Conservation (phyloP, 345 rosid genomes). For the Abelmoschus esculentus region DNA sequence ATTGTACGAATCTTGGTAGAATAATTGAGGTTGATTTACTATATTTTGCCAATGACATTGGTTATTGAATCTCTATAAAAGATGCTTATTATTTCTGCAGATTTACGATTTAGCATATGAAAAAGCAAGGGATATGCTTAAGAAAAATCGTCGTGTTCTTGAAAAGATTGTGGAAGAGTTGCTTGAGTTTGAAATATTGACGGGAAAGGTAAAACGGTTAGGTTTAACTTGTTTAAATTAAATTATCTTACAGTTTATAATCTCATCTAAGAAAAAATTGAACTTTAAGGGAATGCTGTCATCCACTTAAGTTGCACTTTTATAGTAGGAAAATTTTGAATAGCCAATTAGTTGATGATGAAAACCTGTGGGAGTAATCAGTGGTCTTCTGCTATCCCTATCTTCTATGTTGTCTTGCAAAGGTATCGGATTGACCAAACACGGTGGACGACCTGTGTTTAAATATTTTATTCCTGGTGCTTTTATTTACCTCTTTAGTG, state of each 20-base stretch:
- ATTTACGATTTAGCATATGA: constrained; percentile 69
- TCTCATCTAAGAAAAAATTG: no score
- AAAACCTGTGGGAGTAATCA: no score
- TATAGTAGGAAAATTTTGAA: no score
- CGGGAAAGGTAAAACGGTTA: constrained; percentile 57
- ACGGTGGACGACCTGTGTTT: neutral
- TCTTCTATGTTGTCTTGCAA: neutral
- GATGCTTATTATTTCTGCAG: constrained; percentile 30
- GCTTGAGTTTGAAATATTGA: constrained; percentile 76
- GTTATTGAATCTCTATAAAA: constrained; percentile 7
- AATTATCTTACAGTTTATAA: neutral
- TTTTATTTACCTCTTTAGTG: neutral
- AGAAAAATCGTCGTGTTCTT: constrained; percentile 58
- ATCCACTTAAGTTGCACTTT: no score
- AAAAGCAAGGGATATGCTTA: constrained; percentile 76
- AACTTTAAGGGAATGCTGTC: no score
- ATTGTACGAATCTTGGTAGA: neutral
- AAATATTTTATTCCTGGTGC: neutral
- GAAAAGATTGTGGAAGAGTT: constrained; percentile 85
- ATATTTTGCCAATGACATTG: constrained; percentile 12
- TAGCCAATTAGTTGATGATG: no score
- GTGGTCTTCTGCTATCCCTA: constrained; percentile 3
- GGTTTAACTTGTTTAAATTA: constrained; percentile 12
- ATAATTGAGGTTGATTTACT: neutral
- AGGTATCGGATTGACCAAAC: neutral